Evolutionary conservation across 139 green algal genomes (phyloP).

Genomic region (Raphidocelis subcapitata): DNA sequence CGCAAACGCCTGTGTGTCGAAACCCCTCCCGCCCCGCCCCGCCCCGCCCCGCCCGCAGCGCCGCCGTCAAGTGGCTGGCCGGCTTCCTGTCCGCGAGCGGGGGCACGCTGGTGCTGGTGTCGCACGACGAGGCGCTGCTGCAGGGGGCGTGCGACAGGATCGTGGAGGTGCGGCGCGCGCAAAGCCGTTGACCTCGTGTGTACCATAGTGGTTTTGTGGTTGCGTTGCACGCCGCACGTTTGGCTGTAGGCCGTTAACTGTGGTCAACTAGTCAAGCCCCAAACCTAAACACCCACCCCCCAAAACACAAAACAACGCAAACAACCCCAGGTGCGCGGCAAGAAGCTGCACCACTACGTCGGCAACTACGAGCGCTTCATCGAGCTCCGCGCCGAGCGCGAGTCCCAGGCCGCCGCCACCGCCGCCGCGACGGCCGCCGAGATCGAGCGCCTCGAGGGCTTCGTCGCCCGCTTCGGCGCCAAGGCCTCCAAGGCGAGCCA

Average conservation of each 20-base stretch:
- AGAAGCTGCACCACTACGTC: conserved; percentile 66
- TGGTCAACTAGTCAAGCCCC: too few species aligned
- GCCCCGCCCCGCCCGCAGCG: conserved; percentile 2
- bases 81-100: conserved; percentile 51
- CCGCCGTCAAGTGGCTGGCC: conserved; percentile 62
- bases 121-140: conserved; percentile 71
- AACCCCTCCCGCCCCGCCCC: too few species aligned
- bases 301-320: too few species aligned
- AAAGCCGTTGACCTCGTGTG: too few species aligned
- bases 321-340: conserved; percentile 40
- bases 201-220: too few species aligned
- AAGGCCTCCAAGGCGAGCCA: conserved; percentile 69
- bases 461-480: conserved; percentile 70
- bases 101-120: conserved; percentile 62
- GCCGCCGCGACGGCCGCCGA: conserved; percentile 51
- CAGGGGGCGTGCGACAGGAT: conserved; percentile 47
- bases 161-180: conserved; percentile 29
- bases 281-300: too few species aligned
- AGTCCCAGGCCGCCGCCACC: conserved; percentile 36
- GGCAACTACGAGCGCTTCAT: conserved; percentile 68
- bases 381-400: conserved; percentile 51
- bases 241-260: too few species aligned
- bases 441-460: conserved; percentile 64
- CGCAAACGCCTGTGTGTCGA: too few species aligned
- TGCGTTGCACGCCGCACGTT: too few species aligned